Conservation (phyloP, 805 yeast species). For the Nakazawaea molendinolei region DNA sequence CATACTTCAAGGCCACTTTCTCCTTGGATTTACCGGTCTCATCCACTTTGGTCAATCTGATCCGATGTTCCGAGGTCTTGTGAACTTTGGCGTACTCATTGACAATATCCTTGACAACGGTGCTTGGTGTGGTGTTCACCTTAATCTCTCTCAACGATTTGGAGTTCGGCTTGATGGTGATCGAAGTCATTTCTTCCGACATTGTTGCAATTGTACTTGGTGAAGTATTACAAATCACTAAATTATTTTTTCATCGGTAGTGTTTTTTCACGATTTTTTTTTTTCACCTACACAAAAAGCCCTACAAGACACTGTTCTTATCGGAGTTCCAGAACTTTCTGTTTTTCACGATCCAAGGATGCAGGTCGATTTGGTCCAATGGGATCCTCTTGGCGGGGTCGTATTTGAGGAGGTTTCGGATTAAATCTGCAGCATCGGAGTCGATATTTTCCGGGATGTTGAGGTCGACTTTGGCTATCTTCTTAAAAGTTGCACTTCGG, state of each 20-base stretch:
- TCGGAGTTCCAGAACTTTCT: constrained; percentile 48
- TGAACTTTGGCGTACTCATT: constrained; percentile 35
- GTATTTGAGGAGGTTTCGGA: constrained; percentile 53
- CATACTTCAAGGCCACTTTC: constrained; percentile 38
- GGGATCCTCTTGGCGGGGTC: constrained; percentile 63
- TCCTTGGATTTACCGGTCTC: constrained; percentile 23
- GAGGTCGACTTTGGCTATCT: constrained; percentile 75
- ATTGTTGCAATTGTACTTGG: neutral
- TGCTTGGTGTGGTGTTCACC: constrained; percentile 29
- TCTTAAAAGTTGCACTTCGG: constrained; percentile 69
- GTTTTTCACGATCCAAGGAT: constrained; percentile 79
- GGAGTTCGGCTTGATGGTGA: constrained; percentile 56
- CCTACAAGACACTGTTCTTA: constrained; percentile 1
- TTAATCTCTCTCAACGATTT: constrained; percentile 44
- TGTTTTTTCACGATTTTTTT: neutral
- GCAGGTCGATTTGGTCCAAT: constrained; percentile 55
- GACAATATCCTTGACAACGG: constrained; percentile 29
- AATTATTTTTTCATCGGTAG: too few relatives aligned
- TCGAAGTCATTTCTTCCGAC: constrained; percentile 31
- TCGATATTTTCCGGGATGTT: constrained; percentile 66
- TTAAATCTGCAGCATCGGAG: constrained; percentile 71
- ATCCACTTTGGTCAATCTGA: constrained; percentile 43
- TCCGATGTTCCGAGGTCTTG: constrained; percentile 37
- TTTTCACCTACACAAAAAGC: neutral
- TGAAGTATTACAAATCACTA: too few relatives aligned